Conservation (phyloP, 345 rosid genomes). For the Melastoma malabathricum region DNA sequence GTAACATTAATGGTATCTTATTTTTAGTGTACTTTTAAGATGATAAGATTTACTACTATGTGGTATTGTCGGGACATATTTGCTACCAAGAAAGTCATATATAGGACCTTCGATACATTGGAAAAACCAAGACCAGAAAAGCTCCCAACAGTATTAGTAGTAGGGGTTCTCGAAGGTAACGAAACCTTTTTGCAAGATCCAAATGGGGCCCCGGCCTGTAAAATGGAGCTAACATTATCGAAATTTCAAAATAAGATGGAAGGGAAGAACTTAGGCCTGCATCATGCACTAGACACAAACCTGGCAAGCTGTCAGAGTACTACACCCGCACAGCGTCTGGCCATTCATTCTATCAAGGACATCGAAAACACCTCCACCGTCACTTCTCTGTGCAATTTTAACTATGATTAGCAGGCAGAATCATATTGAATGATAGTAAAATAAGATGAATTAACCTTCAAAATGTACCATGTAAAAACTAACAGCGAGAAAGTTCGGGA, state of each 20-base stretch:
- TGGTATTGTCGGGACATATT: no score
- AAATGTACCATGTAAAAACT: slow-evolving; percentile 83
- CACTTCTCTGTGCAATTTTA: slow-evolving; percentile 51
- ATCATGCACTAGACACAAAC: slow-evolving; percentile 18
- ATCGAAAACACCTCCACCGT: slow-evolving; percentile 91
- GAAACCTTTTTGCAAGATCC: slow-evolving; percentile 74
- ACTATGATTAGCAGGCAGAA: not conserved
- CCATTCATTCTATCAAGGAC: slow-evolving; percentile 80
- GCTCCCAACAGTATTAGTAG: slow-evolving; percentile 40
- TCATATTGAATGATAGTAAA: not conserved
- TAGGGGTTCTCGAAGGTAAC: slow-evolving; percentile 35
- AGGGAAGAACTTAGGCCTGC: slow-evolving; percentile 5
- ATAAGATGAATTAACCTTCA: not conserved
- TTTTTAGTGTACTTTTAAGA: no score
- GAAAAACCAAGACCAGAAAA: slow-evolving; percentile 84
- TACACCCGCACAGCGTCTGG: slow-evolving; percentile 68
- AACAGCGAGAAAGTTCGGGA: slow-evolving; percentile 92
- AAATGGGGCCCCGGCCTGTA: slow-evolving; percentile 75
- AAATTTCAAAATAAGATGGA: not conserved
- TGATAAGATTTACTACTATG: no score
- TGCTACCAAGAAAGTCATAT: no score
- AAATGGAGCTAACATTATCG: slow-evolving; percentile 8
- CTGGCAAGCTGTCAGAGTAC: slow-evolving; percentile 70
- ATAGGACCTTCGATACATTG: no score
- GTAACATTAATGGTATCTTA: no score